Percentiles rank a stretch among this genome's conserved stretches.
phyloP scores from a whole-genome alignment of 805 yeast genomes.

The Lipomyces lipofer region DNA sequence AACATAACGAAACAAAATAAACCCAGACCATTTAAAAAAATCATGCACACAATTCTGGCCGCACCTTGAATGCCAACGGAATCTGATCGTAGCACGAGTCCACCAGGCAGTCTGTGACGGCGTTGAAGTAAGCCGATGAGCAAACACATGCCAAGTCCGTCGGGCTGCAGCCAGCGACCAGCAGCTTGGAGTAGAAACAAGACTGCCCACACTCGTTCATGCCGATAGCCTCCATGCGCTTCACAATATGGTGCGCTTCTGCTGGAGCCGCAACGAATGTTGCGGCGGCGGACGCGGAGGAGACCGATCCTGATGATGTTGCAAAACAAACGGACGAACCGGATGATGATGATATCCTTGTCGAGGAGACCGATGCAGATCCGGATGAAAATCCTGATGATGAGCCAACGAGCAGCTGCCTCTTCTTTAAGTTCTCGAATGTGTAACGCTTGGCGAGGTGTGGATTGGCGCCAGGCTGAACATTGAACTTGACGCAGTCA shows the following conservation, averaged over 20 bases:
- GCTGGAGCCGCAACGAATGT: conserved; percentile 4
- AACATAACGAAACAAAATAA: not conserved
- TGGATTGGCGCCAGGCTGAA: conserved; percentile 31
- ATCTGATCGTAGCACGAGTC: conserved; percentile 31
- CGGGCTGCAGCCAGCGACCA: conserved; percentile 24
- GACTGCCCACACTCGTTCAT: conserved; percentile 30
- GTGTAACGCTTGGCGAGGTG: conserved; percentile 25
- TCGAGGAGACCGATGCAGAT: conserved; percentile 3
- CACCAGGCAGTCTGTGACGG: conserved; percentile 32
- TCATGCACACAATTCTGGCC: conserved; percentile 26
- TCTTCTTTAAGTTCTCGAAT: conserved; percentile 3
- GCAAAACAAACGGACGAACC: not conserved
- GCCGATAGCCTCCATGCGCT: conserved; percentile 23
- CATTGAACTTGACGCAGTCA: conserved; percentile 24
- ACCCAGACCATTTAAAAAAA: too few species aligned
- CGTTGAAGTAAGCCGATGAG: conserved; percentile 31
- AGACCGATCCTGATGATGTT: conserved; percentile 1
- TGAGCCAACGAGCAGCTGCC: not conserved
- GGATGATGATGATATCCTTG: conserved; percentile 5
- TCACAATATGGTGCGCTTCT: conserved; percentile 24
- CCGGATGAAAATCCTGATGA: not conserved
- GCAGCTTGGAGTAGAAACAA: conserved; percentile 29
- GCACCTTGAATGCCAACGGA: conserved; percentile 30
- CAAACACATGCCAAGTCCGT: conserved; percentile 26
- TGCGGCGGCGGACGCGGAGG: conserved; percentile 4